Evolutionary conservation across 129 eudicot species (phyloP).

Genomic region (Scalesia atractyloides): DNA sequence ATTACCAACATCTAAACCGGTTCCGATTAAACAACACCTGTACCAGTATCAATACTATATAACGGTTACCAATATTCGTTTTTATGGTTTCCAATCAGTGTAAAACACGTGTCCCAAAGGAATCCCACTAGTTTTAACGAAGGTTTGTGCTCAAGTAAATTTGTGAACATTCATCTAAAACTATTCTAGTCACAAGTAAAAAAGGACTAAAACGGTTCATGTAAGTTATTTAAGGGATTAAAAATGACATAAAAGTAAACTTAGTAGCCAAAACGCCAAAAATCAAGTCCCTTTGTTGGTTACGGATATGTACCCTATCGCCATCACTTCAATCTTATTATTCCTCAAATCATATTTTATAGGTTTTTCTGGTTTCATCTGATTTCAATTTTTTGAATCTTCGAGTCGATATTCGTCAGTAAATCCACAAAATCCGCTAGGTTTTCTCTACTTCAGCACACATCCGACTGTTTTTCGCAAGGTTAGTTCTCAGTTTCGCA

Average conservation of each 20-base stretch:
- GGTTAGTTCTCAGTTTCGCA: conserved; percentile 23
- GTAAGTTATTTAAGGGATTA: background rate
- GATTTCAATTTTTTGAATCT: conserved; percentile 1
- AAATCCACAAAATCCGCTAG: conserved; percentile 6
- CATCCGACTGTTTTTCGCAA: conserved; percentile 12
- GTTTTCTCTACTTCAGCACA: conserved; percentile 19
- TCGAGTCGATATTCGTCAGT: conserved; percentile 8
- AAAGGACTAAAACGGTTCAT: conserved; percentile 1
- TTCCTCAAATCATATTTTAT: background rate
- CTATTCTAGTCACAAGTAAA: background rate
- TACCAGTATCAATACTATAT: no score
- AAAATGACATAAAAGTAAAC: background rate
- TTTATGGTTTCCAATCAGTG: no score
- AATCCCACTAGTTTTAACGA: no score
- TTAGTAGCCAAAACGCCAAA: no score
- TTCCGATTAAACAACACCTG: no score
- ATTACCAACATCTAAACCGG: no score
- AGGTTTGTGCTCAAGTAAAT: no score
- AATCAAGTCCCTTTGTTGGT: conserved; percentile 12
- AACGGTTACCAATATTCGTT: no score
- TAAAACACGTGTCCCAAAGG: no score
- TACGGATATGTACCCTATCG: conserved; percentile 28
- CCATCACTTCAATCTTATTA: conserved; percentile 6
- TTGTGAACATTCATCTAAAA: no score
- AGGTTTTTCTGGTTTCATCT: conserved; percentile 23